These are phyloP conservation scores for Beauveria medogensis DNA, from an alignment of 2,329 filamentous ascomycete genomes.

Conservation along the genomic window DNA sequence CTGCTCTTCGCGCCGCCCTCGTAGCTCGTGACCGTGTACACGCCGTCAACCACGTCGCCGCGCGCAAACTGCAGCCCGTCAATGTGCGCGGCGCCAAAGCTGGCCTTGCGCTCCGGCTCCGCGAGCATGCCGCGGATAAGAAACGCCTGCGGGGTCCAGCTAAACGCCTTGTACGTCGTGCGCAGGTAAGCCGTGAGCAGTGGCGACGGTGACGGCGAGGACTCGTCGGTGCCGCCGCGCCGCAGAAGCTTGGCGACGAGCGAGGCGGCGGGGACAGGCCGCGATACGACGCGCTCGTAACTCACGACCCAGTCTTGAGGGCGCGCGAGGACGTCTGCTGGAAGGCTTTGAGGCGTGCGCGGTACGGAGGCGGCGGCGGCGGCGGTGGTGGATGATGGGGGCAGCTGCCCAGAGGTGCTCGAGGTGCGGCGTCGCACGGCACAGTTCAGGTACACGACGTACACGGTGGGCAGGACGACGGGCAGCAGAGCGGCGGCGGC, in stretches of 20 bases:
- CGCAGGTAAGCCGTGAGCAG: slow-evolving; percentile 21
- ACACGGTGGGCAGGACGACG: slow-evolving; percentile 12
- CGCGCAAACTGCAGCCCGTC: slow-evolving; percentile 15
- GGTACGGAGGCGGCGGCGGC: not conserved
- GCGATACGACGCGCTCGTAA: slow-evolving; percentile 22
- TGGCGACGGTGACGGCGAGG: slow-evolving; percentile 11
- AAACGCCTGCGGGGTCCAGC: slow-evolving; percentile 25
- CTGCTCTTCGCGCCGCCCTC: slow-evolving; percentile 2
- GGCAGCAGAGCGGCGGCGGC: slow-evolving; percentile 3
- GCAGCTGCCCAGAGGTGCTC: not conserved
- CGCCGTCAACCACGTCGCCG: slow-evolving; percentile 25
- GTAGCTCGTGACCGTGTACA: slow-evolving; percentile 22
- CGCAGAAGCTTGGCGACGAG: not conserved
- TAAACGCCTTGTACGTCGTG: slow-evolving; percentile 24
- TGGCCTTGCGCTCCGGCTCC: slow-evolving; percentile 14
- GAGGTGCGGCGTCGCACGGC: slow-evolving; percentile 12
- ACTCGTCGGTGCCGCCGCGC: not conserved
- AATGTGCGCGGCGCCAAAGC: slow-evolving; percentile 21
- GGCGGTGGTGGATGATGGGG: not conserved
- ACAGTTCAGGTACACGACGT: slow-evolving; percentile 13
- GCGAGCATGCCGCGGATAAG: slow-evolving; percentile 19
- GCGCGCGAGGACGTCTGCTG: slow-evolving; percentile 15
- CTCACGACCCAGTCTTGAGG: slow-evolving; percentile 19
- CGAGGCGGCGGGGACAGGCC: slow-evolving; percentile 14
- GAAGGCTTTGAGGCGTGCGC: slow-evolving; percentile 13